Base-by-base conservation (phyloP, 176 grass and related monocot species). In the Paspalum vaginatum region DNA sequence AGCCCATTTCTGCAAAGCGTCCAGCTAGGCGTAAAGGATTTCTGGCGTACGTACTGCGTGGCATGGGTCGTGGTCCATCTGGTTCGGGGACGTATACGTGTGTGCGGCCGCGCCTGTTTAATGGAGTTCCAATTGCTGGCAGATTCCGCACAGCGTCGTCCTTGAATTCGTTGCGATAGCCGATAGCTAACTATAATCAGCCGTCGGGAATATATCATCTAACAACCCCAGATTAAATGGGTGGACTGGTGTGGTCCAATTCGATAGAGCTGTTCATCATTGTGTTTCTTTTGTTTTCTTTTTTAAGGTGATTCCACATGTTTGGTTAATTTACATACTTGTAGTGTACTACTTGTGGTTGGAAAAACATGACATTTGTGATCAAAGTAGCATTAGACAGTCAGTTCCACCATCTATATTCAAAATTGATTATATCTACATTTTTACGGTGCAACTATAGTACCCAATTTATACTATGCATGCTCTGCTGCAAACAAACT, bases 221-320 rank as follows among this genome's bases (percentile, higher is more conserved):
- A 55, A 55, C 70, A 38, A 73, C 49, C 70, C 26, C 8, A 13
- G 40, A 39, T 55, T 73, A 73, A 40, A 32, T 73, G 50, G 26
- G 17, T 37, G 17, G 49, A 53, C 48, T 53, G 16, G 16, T 9
- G 69, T 71, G 68, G 68, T 71, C 46, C 68, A 18, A 71, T 1
- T 10, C 1, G 46, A 15, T 17, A 71, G 46, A 51, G 45, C 27
- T 70, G 26, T 6, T 51, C 13, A 32, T 71, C 8, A 53, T 50
- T 38, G 1, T 20, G 26, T 4, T 11, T 37, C 8, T 39, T 64
- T 39, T 0, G 4, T n/a, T 39, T 11, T 1, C 17, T 18, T 37
- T 7, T 15, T 6, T 14, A 5, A 20, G 38, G 8, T 8, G 20
- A 42, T 65, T 65, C 3, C 37, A 1, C 38, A 5, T 39, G 27